phyloP scores from a whole-genome alignment of 2,329 filamentous ascomycete genomes.

The Bipolaris cookei region DNA sequence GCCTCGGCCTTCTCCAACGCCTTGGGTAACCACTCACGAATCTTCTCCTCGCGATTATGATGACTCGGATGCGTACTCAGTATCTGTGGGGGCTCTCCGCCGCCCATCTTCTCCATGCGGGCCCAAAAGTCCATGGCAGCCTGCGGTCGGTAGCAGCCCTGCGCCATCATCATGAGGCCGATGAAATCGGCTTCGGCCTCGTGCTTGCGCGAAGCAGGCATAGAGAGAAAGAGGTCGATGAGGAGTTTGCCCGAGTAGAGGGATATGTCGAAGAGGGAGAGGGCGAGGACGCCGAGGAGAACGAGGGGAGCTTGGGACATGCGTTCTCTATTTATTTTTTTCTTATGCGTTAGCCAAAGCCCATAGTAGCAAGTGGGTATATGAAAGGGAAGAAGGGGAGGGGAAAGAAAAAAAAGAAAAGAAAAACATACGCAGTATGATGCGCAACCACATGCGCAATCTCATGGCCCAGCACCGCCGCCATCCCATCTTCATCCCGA shows the following conservation, averaged over 20 bases:
- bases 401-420: background rate
- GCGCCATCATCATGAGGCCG: slow-evolving; percentile 81
- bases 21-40: slow-evolving; percentile 62
- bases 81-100: slow-evolving; percentile 68
- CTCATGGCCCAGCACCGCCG: slow-evolving; percentile 79
- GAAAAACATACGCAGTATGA: slow-evolving; percentile 40
- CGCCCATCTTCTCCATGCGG: slow-evolving; percentile 64
- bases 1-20: slow-evolving; percentile 48
- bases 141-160: slow-evolving; percentile 76
- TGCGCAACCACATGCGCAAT: slow-evolving; percentile 71
- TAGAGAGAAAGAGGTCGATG: slow-evolving; percentile 68
- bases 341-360: slow-evolving; percentile 3
- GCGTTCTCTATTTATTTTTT: slow-evolving; percentile 59
- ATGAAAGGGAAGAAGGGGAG: background rate
- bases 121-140: slow-evolving; percentile 68
- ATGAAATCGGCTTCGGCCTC: slow-evolving; percentile 82
- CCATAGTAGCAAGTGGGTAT: background rate
- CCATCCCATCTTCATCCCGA: slow-evolving; percentile 70
- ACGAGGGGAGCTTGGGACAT: slow-evolving; percentile 56
- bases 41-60: slow-evolving; percentile 68
- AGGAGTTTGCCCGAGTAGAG: slow-evolving; percentile 52
- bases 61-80: slow-evolving; percentile 79
- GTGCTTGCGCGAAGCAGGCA: slow-evolving; percentile 73
- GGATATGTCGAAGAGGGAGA: slow-evolving; percentile 52
- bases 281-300: slow-evolving; percentile 44